A percentile compares a stretch with the other conserved stretches of the same genome.
These are phyloP conservation scores for Herpotrichia juniperi DNA, from an alignment of 2,329 filamentous ascomycete genomes.

Conservation along the genomic window DNA sequence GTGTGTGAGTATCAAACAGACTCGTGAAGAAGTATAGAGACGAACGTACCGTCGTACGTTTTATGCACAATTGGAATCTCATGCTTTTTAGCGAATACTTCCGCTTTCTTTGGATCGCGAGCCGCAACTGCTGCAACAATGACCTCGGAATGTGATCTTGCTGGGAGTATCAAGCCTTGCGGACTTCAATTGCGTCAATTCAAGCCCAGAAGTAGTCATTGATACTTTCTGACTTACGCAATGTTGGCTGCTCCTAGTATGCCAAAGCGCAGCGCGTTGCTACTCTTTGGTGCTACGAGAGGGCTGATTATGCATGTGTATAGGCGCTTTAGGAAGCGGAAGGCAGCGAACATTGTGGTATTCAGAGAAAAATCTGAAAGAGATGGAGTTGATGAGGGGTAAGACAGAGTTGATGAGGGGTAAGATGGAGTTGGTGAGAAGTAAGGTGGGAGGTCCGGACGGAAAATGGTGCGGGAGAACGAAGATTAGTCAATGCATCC, in stretches of 20 bases:
- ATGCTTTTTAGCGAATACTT: conserved; percentile 58
- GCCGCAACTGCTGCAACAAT: conserved; percentile 61
- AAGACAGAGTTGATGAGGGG: too few species aligned
- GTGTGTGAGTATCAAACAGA: background rate
- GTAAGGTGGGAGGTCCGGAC: too few species aligned
- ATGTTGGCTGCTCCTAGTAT: conserved; percentile 11
- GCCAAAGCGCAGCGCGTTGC: conserved; percentile 28
- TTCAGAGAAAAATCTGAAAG: too few species aligned
- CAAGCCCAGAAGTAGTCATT: background rate
- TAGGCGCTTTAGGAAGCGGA: background rate
- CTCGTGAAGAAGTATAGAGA: background rate
- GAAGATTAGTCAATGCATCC: too few species aligned
- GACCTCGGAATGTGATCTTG: conserved; percentile 60
- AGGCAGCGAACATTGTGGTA: background rate
- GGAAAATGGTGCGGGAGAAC: too few species aligned
- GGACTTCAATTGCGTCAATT: conserved; percentile 35
- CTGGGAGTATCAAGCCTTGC: conserved; percentile 54
- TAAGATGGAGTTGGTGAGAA: too few species aligned
- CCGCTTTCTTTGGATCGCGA: conserved; percentile 54
- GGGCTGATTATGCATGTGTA: background rate
- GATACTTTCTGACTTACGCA: conserved; percentile 1
- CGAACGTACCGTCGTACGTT: conserved; percentile 55
- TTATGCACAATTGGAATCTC: conserved; percentile 57
- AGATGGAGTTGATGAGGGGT: too few species aligned
- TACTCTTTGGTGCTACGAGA: conserved; percentile 6